Evolutionary conservation across 257 asterid species (phyloP), one percentile per base, ranked within the genome.

Genomic region (Solanum sitiens): DNA sequence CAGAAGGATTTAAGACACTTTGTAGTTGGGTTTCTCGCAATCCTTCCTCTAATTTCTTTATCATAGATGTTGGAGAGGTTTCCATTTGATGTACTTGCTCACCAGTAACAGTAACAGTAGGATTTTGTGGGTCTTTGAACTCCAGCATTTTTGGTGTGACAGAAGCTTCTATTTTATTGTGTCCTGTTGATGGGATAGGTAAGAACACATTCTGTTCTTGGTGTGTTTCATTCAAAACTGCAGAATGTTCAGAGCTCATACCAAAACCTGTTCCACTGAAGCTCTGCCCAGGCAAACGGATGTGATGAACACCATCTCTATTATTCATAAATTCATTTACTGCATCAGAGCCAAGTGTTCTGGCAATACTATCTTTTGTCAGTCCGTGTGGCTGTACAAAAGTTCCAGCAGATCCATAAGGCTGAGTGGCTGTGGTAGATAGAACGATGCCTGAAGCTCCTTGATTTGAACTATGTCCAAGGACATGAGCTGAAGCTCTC

Each of bases 1-100:
- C 87, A 63, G 85, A 56, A 23, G 90, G 84, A 72, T 92, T 91
- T 80, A 84, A 65, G 63, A 85, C 89, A 44, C 93, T 75, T 87
- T 87, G 88, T 50, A 75, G 89, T 79, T 83, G 90, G 83, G 94
- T 73, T 56, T 83, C 89, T 79, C 74, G 85, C 83, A 84, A 87
- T 68, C 91, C 97, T 80, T 90, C 88, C 86, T 82, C 91, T 87
- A 92, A 65, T 79, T 90, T 92, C 91, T 83, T 91, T 74, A 90
- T 77, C 4, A 91, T 86, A 86, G 93, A 88, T 82, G 85, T 73
- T 33, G 88, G 75, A 87, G 91, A 85, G 86, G 75, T 89, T 87
- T 40, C 86, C 88, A 88, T 84, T 72, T 90, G 93, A 90, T 91
- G 88, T 86, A 91, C 89, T 33, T 87, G 93, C 87, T 89, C 92